A percentile compares a stretch with the other conserved stretches of the same genome.
phyloP scores from a whole-genome alignment of 495 filamentous ascomycete genomes.

The Acidiella bohemica region DNA sequence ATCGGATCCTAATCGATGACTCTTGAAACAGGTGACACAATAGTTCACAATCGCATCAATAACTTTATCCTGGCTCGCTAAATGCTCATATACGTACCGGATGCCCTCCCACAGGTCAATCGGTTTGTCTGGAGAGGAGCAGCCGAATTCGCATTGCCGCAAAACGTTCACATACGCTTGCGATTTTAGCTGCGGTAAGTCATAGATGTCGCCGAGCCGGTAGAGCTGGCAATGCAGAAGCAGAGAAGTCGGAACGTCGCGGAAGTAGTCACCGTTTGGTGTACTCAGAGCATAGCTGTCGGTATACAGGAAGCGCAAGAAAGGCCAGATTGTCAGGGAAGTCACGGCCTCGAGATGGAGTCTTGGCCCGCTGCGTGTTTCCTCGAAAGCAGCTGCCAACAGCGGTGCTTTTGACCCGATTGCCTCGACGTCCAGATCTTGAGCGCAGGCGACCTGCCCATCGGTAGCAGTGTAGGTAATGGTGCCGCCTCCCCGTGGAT shows the following conservation, averaged over 20 bases:
- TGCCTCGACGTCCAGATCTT: conserved; percentile 12
- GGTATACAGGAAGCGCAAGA: conserved; percentile 26
- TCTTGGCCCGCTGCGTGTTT: conserved; percentile 19
- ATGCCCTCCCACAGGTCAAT: conserved; percentile 23
- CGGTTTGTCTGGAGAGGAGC: conserved; percentile 17
- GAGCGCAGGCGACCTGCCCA: conserved; percentile 15
- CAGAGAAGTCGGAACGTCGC: conserved; percentile 16
- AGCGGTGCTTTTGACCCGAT: conserved; percentile 21
- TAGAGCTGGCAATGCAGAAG: conserved; percentile 24
- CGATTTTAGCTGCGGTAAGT: conserved; percentile 20
- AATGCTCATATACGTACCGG: conserved; percentile 22
- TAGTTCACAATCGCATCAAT: conserved; percentile 25
- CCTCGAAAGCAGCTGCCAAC: conserved; percentile 23
- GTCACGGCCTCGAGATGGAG: conserved; percentile 14
- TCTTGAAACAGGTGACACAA: conserved; percentile 24
- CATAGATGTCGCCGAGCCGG: conserved; percentile 23
- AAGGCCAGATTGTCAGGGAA: conserved; percentile 4
- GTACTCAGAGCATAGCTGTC: conserved; percentile 17
- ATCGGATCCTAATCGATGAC: conserved; percentile 21
- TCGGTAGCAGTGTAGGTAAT: conserved; percentile 16
- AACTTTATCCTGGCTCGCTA: conserved; percentile 13
- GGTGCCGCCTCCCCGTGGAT: conserved; percentile 15
- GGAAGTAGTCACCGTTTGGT: conserved; percentile 3
- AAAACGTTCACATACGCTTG: conserved; percentile 22
- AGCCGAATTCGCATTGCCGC: conserved; percentile 22